A percentile compares a stretch with the other conserved stretches of the same genome.
phyloP scores from a whole-genome alignment of 495 filamentous ascomycete genomes.

The Hyphodiscus hymeniophilus region DNA sequence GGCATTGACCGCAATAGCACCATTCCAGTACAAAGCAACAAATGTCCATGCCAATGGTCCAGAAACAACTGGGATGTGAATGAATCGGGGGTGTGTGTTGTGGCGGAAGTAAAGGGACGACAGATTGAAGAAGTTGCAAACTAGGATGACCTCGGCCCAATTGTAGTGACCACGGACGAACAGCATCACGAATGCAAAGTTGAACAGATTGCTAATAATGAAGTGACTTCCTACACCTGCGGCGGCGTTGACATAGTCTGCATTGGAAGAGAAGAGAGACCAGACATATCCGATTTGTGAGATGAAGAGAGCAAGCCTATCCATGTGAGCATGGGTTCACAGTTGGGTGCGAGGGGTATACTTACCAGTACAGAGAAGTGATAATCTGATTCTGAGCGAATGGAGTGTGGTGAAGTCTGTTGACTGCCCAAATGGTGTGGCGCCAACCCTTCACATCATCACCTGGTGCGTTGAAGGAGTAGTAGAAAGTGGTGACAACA shows the following conservation, averaged over 20 bases:
- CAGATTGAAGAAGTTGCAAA: slow-evolving; percentile 76
- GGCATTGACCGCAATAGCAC: slow-evolving; percentile 63
- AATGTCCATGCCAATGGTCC: slow-evolving; percentile 79
- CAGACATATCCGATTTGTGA: slow-evolving; percentile 68
- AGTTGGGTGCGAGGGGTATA: background rate
- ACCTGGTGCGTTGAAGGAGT: slow-evolving; percentile 51
- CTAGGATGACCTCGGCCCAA: slow-evolving; percentile 64
- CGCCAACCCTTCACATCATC: slow-evolving; percentile 41
- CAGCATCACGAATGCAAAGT: slow-evolving; percentile 71
- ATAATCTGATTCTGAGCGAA: slow-evolving; percentile 69
- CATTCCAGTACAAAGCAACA: slow-evolving; percentile 79
- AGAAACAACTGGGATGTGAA: slow-evolving; percentile 65
- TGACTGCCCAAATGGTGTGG: slow-evolving; percentile 60
- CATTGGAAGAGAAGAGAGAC: slow-evolving; percentile 62
- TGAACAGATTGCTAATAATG: slow-evolving; percentile 74
- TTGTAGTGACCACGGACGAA: slow-evolving; percentile 67
- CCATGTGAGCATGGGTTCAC: background rate
- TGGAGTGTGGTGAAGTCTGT: slow-evolving; percentile 52
- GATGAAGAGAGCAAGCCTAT: slow-evolving; percentile 64
- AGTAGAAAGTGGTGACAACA: slow-evolving; percentile 60
- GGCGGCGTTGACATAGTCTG: slow-evolving; percentile 53
- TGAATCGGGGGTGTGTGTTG: slow-evolving; percentile 52
- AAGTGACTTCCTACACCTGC: slow-evolving; percentile 75
- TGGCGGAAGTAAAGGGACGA: slow-evolving; percentile 72
- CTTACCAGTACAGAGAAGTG: slow-evolving; percentile 70